These are phyloP conservation scores for Buxus sempervirens DNA, from an alignment of 164 flowering plant species.

Conservation along the genomic window DNA sequence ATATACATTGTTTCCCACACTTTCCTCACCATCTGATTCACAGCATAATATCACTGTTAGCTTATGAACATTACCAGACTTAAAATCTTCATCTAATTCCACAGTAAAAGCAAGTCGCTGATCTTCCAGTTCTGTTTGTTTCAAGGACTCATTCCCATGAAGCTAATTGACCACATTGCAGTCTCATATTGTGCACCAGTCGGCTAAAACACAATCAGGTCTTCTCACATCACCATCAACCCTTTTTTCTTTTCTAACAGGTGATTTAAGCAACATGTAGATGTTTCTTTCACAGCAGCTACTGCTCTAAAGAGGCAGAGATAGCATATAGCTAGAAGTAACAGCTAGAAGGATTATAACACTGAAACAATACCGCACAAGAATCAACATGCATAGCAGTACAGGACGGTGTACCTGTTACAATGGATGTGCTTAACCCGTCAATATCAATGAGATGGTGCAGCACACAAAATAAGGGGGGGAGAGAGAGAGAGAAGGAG, in stretches of 20 bases:
- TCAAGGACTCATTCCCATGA: no score
- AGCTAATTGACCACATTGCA: no score
- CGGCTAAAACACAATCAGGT: no score
- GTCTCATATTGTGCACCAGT: no score
- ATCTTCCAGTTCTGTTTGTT: no score
- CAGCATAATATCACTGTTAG: no score
- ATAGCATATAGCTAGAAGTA: background rate
- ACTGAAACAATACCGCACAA: conserved; percentile 6
- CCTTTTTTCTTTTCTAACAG: background rate
- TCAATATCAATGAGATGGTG: background rate
- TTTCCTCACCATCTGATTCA: no score
- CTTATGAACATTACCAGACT: no score
- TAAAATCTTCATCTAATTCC: no score
- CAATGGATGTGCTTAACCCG: no score
- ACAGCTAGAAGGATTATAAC: background rate
- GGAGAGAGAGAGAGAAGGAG: conserved; percentile 18
- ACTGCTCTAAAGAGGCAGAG: background rate
- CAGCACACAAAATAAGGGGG: background rate
- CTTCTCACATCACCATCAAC: background rate
- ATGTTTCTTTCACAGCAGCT: background rate
- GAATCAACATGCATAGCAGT: background rate
- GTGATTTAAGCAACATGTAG: background rate
- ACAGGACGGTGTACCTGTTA: conserved; percentile 14
- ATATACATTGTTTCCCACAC: no score
- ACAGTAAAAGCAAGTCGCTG: no score